A percentile compares a stretch with the other conserved stretches of the same genome.
Conservation (phyloP, 2,329 filamentous ascomycete genomes). For the Aspergillus terreus region DNA sequence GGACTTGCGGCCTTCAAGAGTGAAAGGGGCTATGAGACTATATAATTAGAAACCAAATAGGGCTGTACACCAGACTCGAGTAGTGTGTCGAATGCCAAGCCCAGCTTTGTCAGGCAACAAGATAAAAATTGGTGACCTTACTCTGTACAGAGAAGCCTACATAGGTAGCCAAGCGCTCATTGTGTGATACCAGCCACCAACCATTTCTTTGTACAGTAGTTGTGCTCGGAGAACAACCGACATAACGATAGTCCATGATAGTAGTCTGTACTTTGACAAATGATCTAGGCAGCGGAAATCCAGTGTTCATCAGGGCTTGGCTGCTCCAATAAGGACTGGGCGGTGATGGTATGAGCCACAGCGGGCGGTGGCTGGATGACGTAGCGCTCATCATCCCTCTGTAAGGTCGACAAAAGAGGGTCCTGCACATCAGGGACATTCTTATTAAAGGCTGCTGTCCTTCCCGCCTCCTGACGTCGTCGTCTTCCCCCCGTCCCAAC, state of each 20-base stretch:
- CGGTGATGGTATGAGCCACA: slow-evolving; percentile 12
- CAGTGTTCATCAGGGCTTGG: slow-evolving; percentile 5
- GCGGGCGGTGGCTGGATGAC: slow-evolving; percentile 14
- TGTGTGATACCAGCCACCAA: background rate
- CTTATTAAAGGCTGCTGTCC: background rate
- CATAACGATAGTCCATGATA: background rate
- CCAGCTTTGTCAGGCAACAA: slow-evolving; percentile 9
- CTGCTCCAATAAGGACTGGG: slow-evolving; percentile 7
- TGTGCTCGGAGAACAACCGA: too few species aligned
- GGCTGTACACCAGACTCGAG: background rate
- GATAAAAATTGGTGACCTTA: slow-evolving; percentile 1
- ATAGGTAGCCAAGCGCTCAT: too few species aligned
- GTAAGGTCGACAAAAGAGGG: background rate
- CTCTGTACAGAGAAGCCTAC: background rate
- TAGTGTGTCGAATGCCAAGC: slow-evolving; percentile 4
- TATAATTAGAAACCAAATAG: background rate
- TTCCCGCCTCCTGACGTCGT: background rate
- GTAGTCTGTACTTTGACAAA: slow-evolving; percentile 1
- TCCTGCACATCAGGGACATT: background rate
- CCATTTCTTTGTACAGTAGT: too few species aligned
- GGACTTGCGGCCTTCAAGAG: background rate
- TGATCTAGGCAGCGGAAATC: slow-evolving; percentile 9
- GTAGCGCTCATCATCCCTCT: slow-evolving; percentile 6
- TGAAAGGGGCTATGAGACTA: background rate
- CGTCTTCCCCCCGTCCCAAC: background rate